These are phyloP conservation scores for Cryptococcus amylolentus DNA, from an alignment of 1,284 basidiomycete species.

Conservation along the genomic window DNA sequence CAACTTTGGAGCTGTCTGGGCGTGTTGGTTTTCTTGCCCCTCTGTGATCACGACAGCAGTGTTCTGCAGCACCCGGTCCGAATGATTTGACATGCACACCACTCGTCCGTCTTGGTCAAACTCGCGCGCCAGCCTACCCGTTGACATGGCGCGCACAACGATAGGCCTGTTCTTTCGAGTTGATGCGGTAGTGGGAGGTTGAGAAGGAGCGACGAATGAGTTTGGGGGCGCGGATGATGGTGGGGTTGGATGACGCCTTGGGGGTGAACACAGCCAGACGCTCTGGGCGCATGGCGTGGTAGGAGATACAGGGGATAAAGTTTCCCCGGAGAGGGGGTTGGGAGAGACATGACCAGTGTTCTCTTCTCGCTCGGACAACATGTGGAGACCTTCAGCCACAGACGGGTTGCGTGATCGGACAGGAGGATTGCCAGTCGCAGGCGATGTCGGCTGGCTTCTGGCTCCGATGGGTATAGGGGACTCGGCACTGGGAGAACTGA, in stretches of 20 bases:
- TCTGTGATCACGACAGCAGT: background rate
- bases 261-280: background rate
- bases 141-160: constrained; percentile 20
- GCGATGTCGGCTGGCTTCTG: background rate
- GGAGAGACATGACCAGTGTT: background rate
- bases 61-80: constrained; percentile 11
- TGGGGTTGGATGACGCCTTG: background rate
- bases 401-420: constrained; percentile 4
- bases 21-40: too few species aligned
- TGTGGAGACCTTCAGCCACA: constrained; percentile 4
- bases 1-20: too few species aligned
- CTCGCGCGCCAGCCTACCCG: constrained; percentile 15
- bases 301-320: background rate
- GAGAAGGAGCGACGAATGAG: background rate
- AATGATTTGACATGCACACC: constrained; percentile 19
- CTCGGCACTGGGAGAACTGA: background rate
- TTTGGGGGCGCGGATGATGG: background rate
- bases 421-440: constrained; percentile 5
- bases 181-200: background rate
- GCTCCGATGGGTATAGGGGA: too few species aligned
- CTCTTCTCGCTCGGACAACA: constrained; percentile 7
- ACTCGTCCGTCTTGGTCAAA: constrained; percentile 21
- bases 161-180: constrained; percentile 3
- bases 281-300: background rate
- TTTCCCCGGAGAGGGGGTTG: background rate